phyloP scores from a whole-genome alignment of 805 yeast species.

The Candida golubevii region DNA sequence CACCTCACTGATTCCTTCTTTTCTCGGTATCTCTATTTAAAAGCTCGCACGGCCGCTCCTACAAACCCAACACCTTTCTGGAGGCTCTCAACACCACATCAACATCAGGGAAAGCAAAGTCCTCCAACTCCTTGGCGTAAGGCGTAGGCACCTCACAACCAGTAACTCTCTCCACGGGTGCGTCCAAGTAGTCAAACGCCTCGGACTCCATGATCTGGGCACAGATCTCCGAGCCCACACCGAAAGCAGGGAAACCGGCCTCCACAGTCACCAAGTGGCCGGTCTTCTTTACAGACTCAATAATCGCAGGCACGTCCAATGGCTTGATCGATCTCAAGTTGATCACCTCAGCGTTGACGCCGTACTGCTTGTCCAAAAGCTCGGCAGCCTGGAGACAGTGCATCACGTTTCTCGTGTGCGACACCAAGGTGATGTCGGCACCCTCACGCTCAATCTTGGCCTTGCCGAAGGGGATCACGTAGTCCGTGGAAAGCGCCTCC shows the following conservation, averaged over 20 bases:
- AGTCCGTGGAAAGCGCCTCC: conserved; percentile 85
- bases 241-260: conserved; percentile 96
- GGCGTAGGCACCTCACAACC: conserved; percentile 99
- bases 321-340: conserved; percentile 98
- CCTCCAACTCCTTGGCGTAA: conserved; percentile 92
- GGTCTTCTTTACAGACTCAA: conserved; percentile 91
- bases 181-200: conserved; percentile 96
- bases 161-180: conserved; percentile 97
- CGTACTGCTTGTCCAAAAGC: conserved; percentile 73
- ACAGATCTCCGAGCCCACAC: conserved; percentile 97
- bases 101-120: conserved; percentile 97
- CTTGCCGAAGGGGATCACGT: conserved; percentile 86
- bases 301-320: conserved; percentile 80
- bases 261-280: conserved; percentile 94
- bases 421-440: conserved; percentile 79
- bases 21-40: too few species aligned
- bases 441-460: conserved; percentile 96
- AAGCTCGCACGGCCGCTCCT: conserved; percentile 14
- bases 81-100: conserved; percentile 84
- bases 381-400: conserved; percentile 90
- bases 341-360: conserved; percentile 87
- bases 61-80: conserved; percentile 72
- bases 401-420: conserved; percentile 89
- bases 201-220: conserved; percentile 98
- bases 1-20: too few species aligned